A percentile compares a stretch with the other conserved stretches of the same genome.
Evolutionary conservation across 2,329 filamentous ascomycete genomes (phyloP).

Genomic region (Calonectria naviculata): DNA sequence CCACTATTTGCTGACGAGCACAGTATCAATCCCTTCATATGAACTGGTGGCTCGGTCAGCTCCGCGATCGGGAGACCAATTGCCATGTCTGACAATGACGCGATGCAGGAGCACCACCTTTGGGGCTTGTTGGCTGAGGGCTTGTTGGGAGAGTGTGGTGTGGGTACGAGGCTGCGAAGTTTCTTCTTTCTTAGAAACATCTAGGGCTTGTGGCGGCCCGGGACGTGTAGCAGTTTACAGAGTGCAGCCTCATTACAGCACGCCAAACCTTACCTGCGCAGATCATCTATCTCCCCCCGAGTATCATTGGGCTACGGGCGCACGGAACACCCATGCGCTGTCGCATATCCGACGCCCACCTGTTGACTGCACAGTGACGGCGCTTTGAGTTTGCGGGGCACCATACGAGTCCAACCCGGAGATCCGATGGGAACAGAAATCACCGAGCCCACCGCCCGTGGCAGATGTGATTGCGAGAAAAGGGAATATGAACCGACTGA

Average conservation of each 20-base stretch:
- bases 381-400: slow-evolving; percentile 19
- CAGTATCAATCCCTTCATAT: slow-evolving; percentile 12
- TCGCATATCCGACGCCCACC: slow-evolving; percentile 7
- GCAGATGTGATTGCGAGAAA: background rate
- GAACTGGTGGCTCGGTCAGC: slow-evolving; percentile 17
- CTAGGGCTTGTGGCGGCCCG: background rate
- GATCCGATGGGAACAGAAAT: slow-evolving; percentile 21
- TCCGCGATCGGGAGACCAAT: slow-evolving; percentile 15
- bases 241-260: slow-evolving; percentile 8
- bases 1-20: slow-evolving; percentile 30
- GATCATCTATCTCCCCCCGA: background rate
- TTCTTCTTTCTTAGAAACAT: background rate
- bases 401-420: slow-evolving; percentile 15
- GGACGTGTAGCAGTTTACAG: background rate
- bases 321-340: background rate
- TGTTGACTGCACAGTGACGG: background rate
- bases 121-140: background rate
- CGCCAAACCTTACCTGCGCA: background rate
- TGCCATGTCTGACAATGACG: background rate
- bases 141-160: background rate
- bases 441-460: background rate
- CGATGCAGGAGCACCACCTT: background rate
- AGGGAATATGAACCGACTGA: slow-evolving; percentile 4
- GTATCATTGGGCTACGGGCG: background rate
- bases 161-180: background rate